These are phyloP conservation scores for Lactarius hatsudake DNA, from an alignment of 768 basidiomycete species.

Conservation along the genomic window DNA sequence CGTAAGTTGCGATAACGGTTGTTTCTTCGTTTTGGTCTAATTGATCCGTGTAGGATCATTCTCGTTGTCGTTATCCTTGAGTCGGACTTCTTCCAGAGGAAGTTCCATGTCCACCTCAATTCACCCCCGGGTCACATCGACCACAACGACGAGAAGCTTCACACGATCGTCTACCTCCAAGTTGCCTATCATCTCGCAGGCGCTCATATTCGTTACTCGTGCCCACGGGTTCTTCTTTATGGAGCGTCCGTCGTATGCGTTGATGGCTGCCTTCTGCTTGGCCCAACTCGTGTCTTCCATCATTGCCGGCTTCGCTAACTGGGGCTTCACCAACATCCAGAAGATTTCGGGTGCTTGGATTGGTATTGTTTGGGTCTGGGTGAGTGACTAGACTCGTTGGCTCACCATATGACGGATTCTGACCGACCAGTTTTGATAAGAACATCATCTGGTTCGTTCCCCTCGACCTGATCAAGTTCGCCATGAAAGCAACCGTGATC, in stretches of 20 bases:
- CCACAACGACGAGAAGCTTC: slow-evolving; percentile 70
- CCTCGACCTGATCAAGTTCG: slow-evolving; percentile 94
- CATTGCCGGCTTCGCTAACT: slow-evolving; percentile 91
- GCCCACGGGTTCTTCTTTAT: slow-evolving; percentile 96
- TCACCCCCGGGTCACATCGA: slow-evolving; percentile 31
- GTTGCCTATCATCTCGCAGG: slow-evolving; percentile 99
- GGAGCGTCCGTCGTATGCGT: slow-evolving; percentile 88
- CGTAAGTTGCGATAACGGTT: slow-evolving; percentile 49
- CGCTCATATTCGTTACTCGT: slow-evolving; percentile 94
- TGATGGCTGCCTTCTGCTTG: slow-evolving; percentile 86
- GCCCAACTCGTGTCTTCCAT: slow-evolving; percentile 95
- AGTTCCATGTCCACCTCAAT: slow-evolving; percentile 68
- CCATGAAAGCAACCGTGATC: slow-evolving; percentile 92
- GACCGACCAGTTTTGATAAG: slow-evolving; percentile 39
- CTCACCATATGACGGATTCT: background rate
- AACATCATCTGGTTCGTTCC: slow-evolving; percentile 96
- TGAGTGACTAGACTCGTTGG: slow-evolving; percentile 37
- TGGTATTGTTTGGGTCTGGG: slow-evolving; percentile 97
- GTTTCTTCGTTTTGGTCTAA: slow-evolving; percentile 8
- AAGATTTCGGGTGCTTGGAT: slow-evolving; percentile 91
- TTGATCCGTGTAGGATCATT: slow-evolving; percentile 49
- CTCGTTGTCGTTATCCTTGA: slow-evolving; percentile 82
- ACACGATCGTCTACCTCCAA: slow-evolving; percentile 92
- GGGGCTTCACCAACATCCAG: slow-evolving; percentile 87
- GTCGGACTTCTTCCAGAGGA: slow-evolving; percentile 86